phyloP scores from a whole-genome alignment of 2,329 filamentous ascomycete species.

The Fulvia fulva region DNA sequence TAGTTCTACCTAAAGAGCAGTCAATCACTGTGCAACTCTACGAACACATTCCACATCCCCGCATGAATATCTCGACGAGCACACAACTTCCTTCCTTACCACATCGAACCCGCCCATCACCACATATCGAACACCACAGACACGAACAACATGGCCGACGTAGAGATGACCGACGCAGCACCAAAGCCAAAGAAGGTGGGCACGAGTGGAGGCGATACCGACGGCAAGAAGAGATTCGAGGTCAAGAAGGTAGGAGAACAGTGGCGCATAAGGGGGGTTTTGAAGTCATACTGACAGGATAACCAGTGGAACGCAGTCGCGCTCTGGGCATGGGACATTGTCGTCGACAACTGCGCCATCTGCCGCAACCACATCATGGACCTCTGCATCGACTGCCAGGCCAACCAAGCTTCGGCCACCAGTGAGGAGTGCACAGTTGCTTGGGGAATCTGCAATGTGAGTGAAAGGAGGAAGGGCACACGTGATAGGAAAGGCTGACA shows the following conservation, averaged over 20 bases:
- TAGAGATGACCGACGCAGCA: constrained; percentile 87
- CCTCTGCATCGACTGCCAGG: constrained; percentile 97
- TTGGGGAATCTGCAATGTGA: constrained; percentile 98
- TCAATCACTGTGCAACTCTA: background rate
- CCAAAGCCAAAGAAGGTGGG: constrained; percentile 54
- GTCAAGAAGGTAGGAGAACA: constrained; percentile 79
- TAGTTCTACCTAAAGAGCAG: background rate
- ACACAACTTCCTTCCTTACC: background rate
- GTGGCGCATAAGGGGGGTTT: background rate
- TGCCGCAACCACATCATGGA: constrained; percentile 99
- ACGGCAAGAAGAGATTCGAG: constrained; percentile 92
- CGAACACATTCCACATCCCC: background rate
- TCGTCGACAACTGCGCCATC: constrained; percentile 98
- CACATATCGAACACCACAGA: background rate
- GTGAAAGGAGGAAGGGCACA: constrained; percentile 37
- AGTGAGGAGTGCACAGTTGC: constrained; percentile 98
- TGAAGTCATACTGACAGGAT: background rate
- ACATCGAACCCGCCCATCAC: background rate
- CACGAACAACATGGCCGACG: constrained; percentile 71
- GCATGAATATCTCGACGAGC: background rate
- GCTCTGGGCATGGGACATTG: constrained; percentile 98
- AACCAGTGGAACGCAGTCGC: constrained; percentile 94
- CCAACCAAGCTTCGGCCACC: constrained; percentile 94
- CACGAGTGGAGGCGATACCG: constrained; percentile 50
- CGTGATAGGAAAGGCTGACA: background rate